These are phyloP conservation scores for Fusarium papillatum DNA, from an alignment of 2,329 filamentous ascomycete species.

Conservation along the genomic window DNA sequence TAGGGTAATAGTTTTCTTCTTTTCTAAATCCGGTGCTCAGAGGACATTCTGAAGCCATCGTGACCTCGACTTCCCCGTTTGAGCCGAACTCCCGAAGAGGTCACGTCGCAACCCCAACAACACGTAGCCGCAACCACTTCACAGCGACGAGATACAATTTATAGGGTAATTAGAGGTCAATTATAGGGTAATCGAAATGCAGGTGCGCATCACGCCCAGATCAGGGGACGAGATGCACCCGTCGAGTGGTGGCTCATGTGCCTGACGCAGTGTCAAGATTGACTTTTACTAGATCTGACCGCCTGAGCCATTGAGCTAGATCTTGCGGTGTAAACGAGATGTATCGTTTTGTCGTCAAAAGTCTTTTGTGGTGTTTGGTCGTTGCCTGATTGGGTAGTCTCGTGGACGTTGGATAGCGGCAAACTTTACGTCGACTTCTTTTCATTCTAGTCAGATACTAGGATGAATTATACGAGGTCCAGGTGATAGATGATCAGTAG, in stretches of 20 bases:
- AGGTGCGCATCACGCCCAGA: not conserved
- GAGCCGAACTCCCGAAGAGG: not conserved
- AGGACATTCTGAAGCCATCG: not conserved
- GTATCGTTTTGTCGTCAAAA: not conserved
- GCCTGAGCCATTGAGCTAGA: not conserved
- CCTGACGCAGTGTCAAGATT: not conserved
- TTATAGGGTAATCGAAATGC: slow-evolving; percentile 25
- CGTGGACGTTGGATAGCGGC: not conserved
- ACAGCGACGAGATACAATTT: not conserved
- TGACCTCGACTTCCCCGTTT: not conserved
- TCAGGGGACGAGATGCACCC: not conserved
- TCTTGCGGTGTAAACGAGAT: not conserved
- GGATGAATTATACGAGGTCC: not conserved
- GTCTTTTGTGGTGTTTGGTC: not conserved
- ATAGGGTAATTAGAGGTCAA: slow-evolving; percentile 6
- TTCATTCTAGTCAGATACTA: not conserved
- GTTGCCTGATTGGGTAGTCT: not conserved
- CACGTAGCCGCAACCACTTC: not conserved
- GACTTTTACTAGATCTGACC: not conserved
- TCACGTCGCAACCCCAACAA: not conserved
- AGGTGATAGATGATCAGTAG: not conserved
- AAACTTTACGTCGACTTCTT: not conserved
- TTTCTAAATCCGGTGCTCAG: not conserved
- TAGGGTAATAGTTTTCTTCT: not conserved
- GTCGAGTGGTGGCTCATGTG: not conserved